Conservation (phyloP, 139 green algal genomes). For the Tetradesmus obliquus region DNA sequence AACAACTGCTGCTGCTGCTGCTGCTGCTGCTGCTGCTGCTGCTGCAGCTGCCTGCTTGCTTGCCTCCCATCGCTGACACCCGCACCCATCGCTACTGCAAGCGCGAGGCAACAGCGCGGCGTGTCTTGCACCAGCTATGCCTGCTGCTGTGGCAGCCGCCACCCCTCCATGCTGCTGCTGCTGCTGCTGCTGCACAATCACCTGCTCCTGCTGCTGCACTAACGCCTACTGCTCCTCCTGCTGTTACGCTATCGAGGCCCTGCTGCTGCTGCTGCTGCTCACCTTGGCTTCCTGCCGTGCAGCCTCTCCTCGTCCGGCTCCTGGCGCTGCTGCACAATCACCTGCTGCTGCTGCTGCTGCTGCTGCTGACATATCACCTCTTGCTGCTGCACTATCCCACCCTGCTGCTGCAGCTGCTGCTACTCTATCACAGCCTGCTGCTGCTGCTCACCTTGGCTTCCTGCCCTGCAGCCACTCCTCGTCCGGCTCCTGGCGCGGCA, state of each 20-base stretch:
- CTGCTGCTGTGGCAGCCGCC: background rate
- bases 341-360: conserved; percentile 62
- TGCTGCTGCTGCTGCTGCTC: background rate
- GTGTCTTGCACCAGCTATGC: too few relatives aligned
- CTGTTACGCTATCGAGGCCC: background rate
- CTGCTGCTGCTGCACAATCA: background rate
- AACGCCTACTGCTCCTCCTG: background rate
- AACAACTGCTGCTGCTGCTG: background rate
- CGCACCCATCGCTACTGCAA: too few relatives aligned
- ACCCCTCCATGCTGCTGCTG: background rate
- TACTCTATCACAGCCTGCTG: too few relatives aligned
- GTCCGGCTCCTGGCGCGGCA: conserved; percentile 84
- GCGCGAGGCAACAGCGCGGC: too few relatives aligned
- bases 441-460: conserved; percentile 48
- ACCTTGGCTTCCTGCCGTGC: conserved; percentile 53
- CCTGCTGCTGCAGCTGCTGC: background rate
- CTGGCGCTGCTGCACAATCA: conserved; percentile 82
- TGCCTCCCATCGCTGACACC: too few relatives aligned
- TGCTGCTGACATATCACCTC: background rate
- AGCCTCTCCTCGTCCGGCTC: conserved; percentile 79
- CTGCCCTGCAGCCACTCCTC: conserved; percentile 72
- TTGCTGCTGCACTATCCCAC: background rate
- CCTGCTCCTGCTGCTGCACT: too few relatives aligned
- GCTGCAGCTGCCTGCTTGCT: too few relatives aligned
- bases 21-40: too few relatives aligned